Conservation (phyloP, 345 rosid species). For the thale cress (Arabidopsis thaliana) region TAIR10.1 NC_003070.9:689501-690000, state of each 20-base stretch:
- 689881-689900: neutral
- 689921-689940: neutral
- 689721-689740: slow-evolving; percentile 90
- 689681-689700: slow-evolving; percentile 47
- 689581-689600: slow-evolving; percentile 72
- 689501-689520: neutral
- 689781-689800: slow-evolving; percentile 67
- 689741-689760: slow-evolving; percentile 85
- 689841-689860: slow-evolving; percentile 17
- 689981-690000: slow-evolving; percentile 71
- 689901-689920: no score
- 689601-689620: slow-evolving; percentile 44
- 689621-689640: slow-evolving; percentile 39
- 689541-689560: slow-evolving; percentile 93
- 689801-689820: slow-evolving; percentile 70
- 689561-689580: slow-evolving; percentile 85
- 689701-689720: slow-evolving; percentile 57
- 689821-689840: slow-evolving; percentile 43
- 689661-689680: slow-evolving; percentile 44
- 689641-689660: slow-evolving; percentile 44
- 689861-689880: neutral
- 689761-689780: slow-evolving; percentile 97
- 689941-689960: slow-evolving; percentile 3
- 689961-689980: slow-evolving; percentile 39
- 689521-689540: slow-evolving; percentile 78